Conservation (phyloP, 768 basidiomycete species). For the Termitomyces sp. region DNA sequence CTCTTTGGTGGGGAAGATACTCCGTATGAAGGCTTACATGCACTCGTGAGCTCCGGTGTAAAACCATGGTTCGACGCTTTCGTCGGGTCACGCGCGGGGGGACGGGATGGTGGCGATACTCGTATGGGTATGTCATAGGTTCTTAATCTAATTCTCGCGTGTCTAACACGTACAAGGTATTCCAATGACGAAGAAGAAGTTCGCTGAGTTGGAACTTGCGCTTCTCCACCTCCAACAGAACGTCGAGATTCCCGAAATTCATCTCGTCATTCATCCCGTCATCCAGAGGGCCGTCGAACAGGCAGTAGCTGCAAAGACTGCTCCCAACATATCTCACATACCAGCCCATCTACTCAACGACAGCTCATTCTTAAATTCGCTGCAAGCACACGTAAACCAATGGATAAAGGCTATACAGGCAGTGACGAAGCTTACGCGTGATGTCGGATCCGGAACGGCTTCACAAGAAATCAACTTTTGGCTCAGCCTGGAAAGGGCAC, state of each 20-base stretch:
- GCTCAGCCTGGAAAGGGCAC: slow-evolving; percentile 88
- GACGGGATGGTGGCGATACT: slow-evolving; percentile 64
- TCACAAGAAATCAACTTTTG: slow-evolving; percentile 99
- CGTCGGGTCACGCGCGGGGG: slow-evolving; percentile 74
- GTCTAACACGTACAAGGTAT: slow-evolving; percentile 47
- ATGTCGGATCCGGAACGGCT: slow-evolving; percentile 91
- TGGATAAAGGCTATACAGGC: slow-evolving; percentile 99
- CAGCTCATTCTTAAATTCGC: slow-evolving; percentile 85
- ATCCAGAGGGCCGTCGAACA: slow-evolving; percentile 86
- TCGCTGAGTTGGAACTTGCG: slow-evolving; percentile 94
- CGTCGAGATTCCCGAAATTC: slow-evolving; percentile 97
- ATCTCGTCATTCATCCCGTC: slow-evolving; percentile 85
- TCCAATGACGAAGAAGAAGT: slow-evolving; percentile 98
- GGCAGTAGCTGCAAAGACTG: slow-evolving; percentile 47
- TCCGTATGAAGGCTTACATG: slow-evolving; percentile 94
- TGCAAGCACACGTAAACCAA: slow-evolving; percentile 90
- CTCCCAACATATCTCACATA: slow-evolving; percentile 72
- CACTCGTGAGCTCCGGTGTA: slow-evolving; percentile 90
- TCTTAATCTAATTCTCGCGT: not conserved
- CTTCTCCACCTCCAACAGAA: slow-evolving; percentile 96
- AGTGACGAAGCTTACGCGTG: slow-evolving; percentile 92
- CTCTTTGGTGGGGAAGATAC: slow-evolving; percentile 85
- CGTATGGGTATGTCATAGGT: slow-evolving; percentile 56
- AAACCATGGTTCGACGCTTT: slow-evolving; percentile 99
- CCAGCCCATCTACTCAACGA: slow-evolving; percentile 76